phyloP scores from a whole-genome alignment of 2,329 filamentous ascomycete genomes.

The Macrophomina tecta region DNA sequence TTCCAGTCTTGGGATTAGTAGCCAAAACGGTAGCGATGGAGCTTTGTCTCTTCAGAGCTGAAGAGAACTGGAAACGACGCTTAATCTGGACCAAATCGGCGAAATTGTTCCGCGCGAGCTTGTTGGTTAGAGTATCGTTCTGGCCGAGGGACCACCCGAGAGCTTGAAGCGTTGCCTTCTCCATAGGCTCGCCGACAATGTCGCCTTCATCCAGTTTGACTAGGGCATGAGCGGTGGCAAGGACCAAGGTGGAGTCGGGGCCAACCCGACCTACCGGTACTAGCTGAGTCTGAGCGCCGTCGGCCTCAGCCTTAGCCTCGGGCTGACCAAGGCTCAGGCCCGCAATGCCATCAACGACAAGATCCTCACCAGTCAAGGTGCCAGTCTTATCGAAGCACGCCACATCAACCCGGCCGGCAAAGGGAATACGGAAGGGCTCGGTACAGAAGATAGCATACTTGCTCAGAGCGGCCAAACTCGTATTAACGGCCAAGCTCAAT shows the following conservation, averaged over 20 bases:
- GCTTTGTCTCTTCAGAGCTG: conserved; percentile 92
- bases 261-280: conserved; percentile 72
- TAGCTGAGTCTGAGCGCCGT: conserved; percentile 84
- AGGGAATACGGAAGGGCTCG: conserved; percentile 97
- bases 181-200: conserved; percentile 97
- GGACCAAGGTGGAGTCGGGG: conserved; percentile 86
- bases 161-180: conserved; percentile 89
- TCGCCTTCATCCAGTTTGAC: conserved; percentile 97
- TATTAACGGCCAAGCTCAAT: conserved; percentile 95
- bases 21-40: conserved; percentile 84
- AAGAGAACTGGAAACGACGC: conserved; percentile 97
- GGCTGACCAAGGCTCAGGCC: conserved; percentile 77
- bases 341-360: conserved; percentile 96
- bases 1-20: conserved; percentile 73
- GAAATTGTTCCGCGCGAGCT: conserved; percentile 56
- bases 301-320: conserved; percentile 71
- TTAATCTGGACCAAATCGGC: conserved; percentile 88
- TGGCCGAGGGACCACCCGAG: conserved; percentile 92
- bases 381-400: conserved; percentile 99
- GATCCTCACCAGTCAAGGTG: conserved; percentile 92
- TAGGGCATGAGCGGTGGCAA: conserved; percentile 92
- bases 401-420: conserved; percentile 91
- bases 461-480: conserved; percentile 89
- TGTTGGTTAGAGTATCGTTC: conserved; percentile 82
- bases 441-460: conserved; percentile 98